Evolutionary conservation across 2,329 filamentous ascomycete species (phyloP).

Genomic region (Canariomyces notabilis): DNA sequence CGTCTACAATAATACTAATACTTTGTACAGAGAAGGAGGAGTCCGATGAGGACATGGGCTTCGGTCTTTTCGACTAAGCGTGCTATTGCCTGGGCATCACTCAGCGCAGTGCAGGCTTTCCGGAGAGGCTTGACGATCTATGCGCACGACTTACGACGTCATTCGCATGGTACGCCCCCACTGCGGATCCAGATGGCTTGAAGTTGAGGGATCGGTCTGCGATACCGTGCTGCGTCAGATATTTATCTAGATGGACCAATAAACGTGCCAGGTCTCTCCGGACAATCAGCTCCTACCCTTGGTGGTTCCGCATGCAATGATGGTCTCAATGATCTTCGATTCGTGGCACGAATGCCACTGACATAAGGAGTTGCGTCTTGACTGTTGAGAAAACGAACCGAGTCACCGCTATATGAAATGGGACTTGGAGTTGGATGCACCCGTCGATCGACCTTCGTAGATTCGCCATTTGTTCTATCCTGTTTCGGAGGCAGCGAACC

Average conservation of each 20-base stretch:
- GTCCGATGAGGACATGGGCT: slow-evolving; percentile 72
- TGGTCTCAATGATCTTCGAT: too few species aligned
- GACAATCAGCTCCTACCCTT: too few species aligned
- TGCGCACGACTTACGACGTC: slow-evolving; percentile 13
- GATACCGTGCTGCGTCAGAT: slow-evolving; percentile 12
- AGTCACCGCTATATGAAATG: too few species aligned
- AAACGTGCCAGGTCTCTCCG: slow-evolving; percentile 13
- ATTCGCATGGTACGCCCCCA: slow-evolving; percentile 7
- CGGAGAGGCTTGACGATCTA: slow-evolving; percentile 17
- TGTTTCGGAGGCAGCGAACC: too few species aligned
- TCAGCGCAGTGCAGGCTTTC: slow-evolving; percentile 13
- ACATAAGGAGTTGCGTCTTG: too few species aligned
- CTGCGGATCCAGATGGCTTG: slow-evolving; percentile 14
- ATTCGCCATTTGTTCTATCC: too few species aligned
- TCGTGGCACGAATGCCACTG: too few species aligned
- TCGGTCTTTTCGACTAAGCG: slow-evolving; percentile 71
- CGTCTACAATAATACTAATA: slow-evolving; percentile 24
- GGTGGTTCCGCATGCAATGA: too few species aligned
- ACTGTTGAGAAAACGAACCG: too few species aligned
- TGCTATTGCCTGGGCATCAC: slow-evolving; percentile 3
- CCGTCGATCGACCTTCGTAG: too few species aligned
- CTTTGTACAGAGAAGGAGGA: slow-evolving; percentile 55
- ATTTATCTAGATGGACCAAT: slow-evolving; percentile 21
- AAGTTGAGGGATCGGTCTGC: slow-evolving; percentile 13
- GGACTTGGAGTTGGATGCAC: too few species aligned